Conservation (phyloP, 1,284 basidiomycete species). For the Hemileia vastatrix region DNA sequence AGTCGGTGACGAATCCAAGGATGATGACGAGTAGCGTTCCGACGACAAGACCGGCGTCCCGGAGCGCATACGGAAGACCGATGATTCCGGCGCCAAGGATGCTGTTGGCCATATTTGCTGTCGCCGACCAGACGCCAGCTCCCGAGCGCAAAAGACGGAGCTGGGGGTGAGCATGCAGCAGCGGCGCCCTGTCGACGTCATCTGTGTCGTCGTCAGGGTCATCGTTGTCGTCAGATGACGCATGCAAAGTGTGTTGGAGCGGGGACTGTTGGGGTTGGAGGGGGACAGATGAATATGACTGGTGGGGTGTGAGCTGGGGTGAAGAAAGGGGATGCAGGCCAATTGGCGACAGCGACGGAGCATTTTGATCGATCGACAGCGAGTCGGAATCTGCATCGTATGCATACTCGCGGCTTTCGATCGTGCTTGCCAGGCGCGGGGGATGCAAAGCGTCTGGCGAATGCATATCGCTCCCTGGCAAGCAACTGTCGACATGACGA, state of each 20-base stretch:
- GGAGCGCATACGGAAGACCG: conserved; percentile 76
- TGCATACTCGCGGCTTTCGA: conserved; percentile 17
- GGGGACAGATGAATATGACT: neutral
- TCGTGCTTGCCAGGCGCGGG: conserved; percentile 17
- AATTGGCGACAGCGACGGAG: neutral
- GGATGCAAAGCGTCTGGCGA: too few relatives aligned
- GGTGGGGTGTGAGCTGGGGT: neutral
- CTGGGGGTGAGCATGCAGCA: neutral
- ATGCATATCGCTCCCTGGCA: too few relatives aligned
- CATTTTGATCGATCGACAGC: conserved; percentile 1
- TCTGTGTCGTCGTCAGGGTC: neutral
- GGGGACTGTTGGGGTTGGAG: neutral
- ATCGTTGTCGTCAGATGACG: too few relatives aligned
- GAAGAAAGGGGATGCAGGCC: neutral
- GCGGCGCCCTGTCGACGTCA: conserved; percentile 5
- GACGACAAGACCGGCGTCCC: conserved; percentile 81
- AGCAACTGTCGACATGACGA: too few relatives aligned
- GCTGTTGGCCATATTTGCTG: conserved; percentile 63
- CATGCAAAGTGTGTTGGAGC: neutral
- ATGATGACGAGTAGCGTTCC: conserved; percentile 71
- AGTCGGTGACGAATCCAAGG: conserved; percentile 80
- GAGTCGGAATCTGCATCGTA: conserved; percentile 22
- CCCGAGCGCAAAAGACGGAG: conserved; percentile 5
- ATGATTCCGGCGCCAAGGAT: conserved; percentile 77
- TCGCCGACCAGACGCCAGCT: conserved; percentile 12